Evolutionary conservation across 228 moss, liverwort and hornwort genomes (phyloP).

Genomic region (Sphagnum magellanicum): DNA sequence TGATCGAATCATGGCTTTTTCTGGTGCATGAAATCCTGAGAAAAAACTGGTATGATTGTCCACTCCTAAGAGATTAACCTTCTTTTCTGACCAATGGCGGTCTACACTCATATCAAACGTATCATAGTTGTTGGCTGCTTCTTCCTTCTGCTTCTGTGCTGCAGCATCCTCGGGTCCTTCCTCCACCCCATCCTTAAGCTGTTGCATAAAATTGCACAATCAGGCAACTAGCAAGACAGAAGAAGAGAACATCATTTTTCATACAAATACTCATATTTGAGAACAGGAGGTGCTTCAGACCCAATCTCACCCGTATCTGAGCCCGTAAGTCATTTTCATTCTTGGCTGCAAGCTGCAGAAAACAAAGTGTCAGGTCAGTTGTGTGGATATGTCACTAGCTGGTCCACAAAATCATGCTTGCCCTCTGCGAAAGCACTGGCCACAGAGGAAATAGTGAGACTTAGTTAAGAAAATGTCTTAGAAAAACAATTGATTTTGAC

Average conservation of each 20-base stretch:
- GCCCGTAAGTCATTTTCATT: conserved; percentile 94
- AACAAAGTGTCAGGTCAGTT: not conserved
- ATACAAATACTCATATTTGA: no score
- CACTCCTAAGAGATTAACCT: conserved; percentile 22
- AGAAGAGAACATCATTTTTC: not conserved
- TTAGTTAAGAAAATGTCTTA: no score
- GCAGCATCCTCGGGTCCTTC: conserved; percentile 93
- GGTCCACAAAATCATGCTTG: no score
- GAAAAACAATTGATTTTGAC: no score
- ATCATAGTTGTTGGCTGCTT: conserved; percentile 94
- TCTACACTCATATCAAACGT: conserved; percentile 99
- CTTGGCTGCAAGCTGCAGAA: conserved; percentile 81
- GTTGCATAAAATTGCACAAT: not conserved
- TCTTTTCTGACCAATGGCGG: conserved; percentile 98
- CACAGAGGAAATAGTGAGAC: no score
- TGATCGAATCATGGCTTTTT: no score
- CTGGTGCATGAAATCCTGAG: no score
- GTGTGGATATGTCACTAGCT: not conserved
- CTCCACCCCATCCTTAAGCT: conserved; percentile 91
- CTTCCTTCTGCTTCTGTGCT: conserved; percentile 98
- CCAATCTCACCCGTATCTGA: conserved; percentile 59
- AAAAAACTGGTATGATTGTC: no score
- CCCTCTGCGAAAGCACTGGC: no score
- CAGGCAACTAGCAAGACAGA: no score
- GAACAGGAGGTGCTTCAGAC: no score